These are phyloP conservation scores for Cercophora samala DNA, from an alignment of 495 filamentous ascomycete species.

Conservation along the genomic window DNA sequence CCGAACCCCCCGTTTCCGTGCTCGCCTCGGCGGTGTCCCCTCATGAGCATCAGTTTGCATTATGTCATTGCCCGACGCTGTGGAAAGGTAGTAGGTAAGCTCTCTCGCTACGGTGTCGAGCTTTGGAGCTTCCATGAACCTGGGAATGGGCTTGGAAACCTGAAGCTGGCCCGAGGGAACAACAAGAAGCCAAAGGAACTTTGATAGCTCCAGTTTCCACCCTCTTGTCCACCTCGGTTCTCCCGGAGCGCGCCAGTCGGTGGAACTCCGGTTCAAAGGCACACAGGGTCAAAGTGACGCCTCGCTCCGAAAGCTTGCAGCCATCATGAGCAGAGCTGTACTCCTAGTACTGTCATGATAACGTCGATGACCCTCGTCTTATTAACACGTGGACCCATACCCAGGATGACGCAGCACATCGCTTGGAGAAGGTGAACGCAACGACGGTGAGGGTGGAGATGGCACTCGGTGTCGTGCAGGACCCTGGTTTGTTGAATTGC, in stretches of 20 bases:
- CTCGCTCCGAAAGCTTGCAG: not conserved
- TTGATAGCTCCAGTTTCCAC: constrained; percentile 1
- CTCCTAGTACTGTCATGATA: too few species aligned
- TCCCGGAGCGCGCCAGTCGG: not conserved
- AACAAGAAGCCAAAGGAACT: not conserved
- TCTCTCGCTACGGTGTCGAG: not conserved
- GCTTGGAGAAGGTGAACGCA: not conserved
- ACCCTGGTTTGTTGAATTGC: constrained; percentile 16
- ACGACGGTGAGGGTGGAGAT: constrained; percentile 1
- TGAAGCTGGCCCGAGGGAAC: too few species aligned
- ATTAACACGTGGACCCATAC: not conserved
- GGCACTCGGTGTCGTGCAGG: constrained; percentile 28
- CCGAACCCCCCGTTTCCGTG: not conserved
- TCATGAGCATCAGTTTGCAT: not conserved
- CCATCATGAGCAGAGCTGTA: not conserved
- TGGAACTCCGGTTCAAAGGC: constrained; percentile 6
- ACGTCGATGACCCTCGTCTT: not conserved
- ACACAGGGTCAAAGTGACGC: too few species aligned
- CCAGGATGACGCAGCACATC: not conserved
- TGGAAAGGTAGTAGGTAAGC: not conserved
- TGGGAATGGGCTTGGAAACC: not conserved
- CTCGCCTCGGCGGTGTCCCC: not conserved
- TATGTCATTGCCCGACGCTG: constrained; percentile 1
- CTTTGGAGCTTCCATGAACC: constrained; percentile 3
- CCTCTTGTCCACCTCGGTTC: constrained; percentile 2